phyloP scores from a whole-genome alignment of 75 land plant genomes.

The Larix kaempferi region DNA sequence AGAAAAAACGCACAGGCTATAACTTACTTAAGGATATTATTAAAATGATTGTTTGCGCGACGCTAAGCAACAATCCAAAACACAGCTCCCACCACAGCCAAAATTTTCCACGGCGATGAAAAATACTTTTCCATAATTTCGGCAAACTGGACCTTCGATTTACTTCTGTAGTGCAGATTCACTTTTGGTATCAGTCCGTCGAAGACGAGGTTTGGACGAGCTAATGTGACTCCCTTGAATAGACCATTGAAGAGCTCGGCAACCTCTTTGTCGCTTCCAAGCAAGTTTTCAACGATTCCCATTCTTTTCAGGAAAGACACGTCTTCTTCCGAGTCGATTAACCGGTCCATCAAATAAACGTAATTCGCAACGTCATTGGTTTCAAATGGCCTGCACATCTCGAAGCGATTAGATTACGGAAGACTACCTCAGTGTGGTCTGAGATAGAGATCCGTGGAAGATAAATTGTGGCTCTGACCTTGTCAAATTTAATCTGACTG shows the following conservation, averaged over 20 bases:
- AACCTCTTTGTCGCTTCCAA: conserved; percentile 50
- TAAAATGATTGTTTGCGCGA: no score
- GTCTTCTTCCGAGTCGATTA: conserved; percentile 47
- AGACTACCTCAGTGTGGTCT: conserved; percentile 42
- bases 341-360: conserved; percentile 50
- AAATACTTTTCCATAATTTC: no score
- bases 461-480: conserved; percentile 30
- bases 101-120: no score
- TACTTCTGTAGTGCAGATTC: no score
- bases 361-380: conserved; percentile 41
- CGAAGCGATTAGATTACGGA: conserved; percentile 68
- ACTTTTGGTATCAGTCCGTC: no score
- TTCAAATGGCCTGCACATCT: conserved; percentile 43
- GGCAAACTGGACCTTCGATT: no score
- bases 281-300: conserved; percentile 54
- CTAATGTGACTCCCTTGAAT: background rate
- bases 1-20: no score
- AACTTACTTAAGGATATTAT: no score
- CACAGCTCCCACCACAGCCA: no score
- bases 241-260: conserved; percentile 49
- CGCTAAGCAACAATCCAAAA: no score
- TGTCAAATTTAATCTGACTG: conserved; percentile 41
- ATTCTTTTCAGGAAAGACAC: conserved; percentile 41
- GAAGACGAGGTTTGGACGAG: no score
- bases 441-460: conserved; percentile 27